Conservation (phyloP, 345 rosid genomes). For the Leavenworthia alabamica region DNA sequence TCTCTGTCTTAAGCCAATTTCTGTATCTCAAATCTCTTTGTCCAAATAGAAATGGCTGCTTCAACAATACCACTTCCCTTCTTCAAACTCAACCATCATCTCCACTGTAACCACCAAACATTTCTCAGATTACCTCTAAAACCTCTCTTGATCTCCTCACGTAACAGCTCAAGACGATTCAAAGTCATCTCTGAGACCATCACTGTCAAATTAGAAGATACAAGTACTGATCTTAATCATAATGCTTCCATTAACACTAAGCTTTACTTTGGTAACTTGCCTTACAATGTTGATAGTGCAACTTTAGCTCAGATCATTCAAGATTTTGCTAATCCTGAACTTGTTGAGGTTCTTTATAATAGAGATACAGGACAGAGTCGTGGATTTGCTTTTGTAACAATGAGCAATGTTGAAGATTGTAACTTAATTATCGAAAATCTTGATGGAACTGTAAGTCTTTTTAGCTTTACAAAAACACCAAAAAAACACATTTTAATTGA, state of each 20-base stretch:
- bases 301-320: conserved; percentile 86
- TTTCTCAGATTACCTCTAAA: conserved; percentile 7
- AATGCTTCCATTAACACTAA: conserved; percentile 44
- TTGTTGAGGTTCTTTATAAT: conserved; percentile 81
- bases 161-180: not conserved
- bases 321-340: conserved; percentile 69
- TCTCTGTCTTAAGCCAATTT: conserved; percentile 5
- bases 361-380: conserved; percentile 77
- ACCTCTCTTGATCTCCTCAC: conserved; percentile 17
- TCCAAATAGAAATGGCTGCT: conserved; percentile 20
- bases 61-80: conserved; percentile 9
- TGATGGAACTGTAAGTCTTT: conserved; percentile 71
- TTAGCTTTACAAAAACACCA: not conserved
- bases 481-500: too few relatives aligned
- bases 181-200: conserved; percentile 18
- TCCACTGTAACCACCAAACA: not conserved
- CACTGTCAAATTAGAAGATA: conserved; percentile 17
- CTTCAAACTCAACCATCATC: conserved; percentile 26
- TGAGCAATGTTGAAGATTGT: conserved; percentile 82
- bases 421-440: conserved; percentile 62
- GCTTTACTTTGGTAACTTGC: conserved; percentile 89
- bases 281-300: conserved; percentile 84
- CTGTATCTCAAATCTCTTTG: conserved; percentile 8
- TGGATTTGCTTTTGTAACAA: conserved; percentile 88
- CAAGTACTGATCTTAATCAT: conserved; percentile 8